These are phyloP conservation scores for Cinnamomum micranthum DNA, from an alignment of 164 flowering plant species.

Conservation along the genomic window DNA sequence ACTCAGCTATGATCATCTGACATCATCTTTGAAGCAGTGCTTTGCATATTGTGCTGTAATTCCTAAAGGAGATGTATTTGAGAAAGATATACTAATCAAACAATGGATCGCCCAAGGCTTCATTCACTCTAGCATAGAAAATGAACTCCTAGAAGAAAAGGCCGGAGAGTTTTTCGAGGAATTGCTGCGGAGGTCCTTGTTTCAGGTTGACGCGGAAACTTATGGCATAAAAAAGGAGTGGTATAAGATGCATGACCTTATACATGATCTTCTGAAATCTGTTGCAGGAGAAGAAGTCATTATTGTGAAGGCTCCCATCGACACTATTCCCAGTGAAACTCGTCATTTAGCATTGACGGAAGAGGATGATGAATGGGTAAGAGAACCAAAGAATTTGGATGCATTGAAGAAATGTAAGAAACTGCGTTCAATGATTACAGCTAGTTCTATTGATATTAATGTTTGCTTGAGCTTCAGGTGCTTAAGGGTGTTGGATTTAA, in stretches of 20 bases:
- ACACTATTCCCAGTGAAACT: no score
- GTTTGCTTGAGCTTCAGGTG: no score
- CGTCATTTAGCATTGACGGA: no score
- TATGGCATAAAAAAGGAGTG: no score
- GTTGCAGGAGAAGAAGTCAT: background rate
- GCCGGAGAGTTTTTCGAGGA: background rate
- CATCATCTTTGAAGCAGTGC: no score
- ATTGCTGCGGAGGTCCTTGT: conserved; percentile 6
- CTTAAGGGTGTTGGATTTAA: no score
- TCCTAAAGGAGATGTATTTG: no score
- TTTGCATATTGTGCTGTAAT: no score
- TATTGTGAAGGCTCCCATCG: background rate
- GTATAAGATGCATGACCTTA: conserved; percentile 5
- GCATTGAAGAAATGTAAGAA: background rate
- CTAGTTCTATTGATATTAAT: background rate
- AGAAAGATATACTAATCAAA: conserved; percentile 5
- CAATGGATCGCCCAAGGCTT: conserved; percentile 20
- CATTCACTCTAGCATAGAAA: background rate
- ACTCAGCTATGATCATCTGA: no score
- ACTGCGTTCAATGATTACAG: background rate
- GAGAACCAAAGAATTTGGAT: background rate
- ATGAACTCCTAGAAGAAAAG: conserved; percentile 4
- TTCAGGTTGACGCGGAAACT: background rate
- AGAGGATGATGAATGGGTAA: fast-evolving
- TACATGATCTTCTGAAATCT: conserved; percentile 7